Evolutionary conservation across 2,329 filamentous ascomycete species (phyloP).

Genomic region (Fusarium sarcochroum): DNA sequence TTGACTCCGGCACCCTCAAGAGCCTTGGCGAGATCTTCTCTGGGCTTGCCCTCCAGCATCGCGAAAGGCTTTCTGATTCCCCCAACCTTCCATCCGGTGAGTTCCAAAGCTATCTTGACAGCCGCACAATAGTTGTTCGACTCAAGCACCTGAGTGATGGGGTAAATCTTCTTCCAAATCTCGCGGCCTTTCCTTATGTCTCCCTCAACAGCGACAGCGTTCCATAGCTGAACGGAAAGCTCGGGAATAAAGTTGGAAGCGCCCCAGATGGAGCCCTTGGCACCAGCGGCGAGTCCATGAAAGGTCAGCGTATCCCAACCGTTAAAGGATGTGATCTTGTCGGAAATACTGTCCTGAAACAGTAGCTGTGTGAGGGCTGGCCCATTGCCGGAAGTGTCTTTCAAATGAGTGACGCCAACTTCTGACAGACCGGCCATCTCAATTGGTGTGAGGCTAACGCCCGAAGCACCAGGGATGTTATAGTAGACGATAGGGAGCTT

Average conservation of each 20-base stretch:
- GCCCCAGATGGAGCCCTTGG: conserved; percentile 65
- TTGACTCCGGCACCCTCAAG: no score
- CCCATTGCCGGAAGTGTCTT: conserved; percentile 66
- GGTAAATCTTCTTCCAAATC: conserved; percentile 64
- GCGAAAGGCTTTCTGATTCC: no score
- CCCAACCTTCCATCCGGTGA: no score
- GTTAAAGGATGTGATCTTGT: conserved; percentile 63
- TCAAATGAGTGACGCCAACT: conserved; percentile 64
- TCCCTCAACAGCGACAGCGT: conserved; percentile 55
- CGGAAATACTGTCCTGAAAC: conserved; percentile 53
- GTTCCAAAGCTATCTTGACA: no score
- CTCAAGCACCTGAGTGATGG: conserved; percentile 47
- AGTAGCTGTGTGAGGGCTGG: conserved; percentile 64
- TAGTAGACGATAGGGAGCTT: conserved; percentile 64
- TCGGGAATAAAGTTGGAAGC: conserved; percentile 66
- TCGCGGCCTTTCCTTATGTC: conserved; percentile 60
- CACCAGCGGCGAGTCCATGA: conserved; percentile 64
- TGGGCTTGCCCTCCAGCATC: no score
- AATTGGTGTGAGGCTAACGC: conserved; percentile 57
- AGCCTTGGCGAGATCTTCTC: no score
- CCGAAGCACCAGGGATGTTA: conserved; percentile 65
- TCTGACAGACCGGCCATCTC: conserved; percentile 61
- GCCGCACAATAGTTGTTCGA: no score
- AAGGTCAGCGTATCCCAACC: conserved; percentile 69
- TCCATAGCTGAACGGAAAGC: conserved; percentile 62